Base-by-base conservation (phyloP, 1,139 yeast species). In the Geotrichum carabidarum region DNA sequence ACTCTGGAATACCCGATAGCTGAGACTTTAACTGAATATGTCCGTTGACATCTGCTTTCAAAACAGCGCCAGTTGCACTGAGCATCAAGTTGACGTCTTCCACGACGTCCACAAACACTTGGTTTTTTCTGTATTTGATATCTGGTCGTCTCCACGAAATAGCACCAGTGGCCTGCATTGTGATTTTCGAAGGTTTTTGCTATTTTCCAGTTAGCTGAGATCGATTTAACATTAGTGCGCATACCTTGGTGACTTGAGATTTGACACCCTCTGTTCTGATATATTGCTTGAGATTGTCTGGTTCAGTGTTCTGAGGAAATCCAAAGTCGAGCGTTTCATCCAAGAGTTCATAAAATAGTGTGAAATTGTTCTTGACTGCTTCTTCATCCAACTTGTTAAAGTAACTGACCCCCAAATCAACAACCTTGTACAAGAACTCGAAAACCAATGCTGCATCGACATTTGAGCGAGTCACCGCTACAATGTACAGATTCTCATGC, bases 381-480 rank as follows among this genome's bases (percentile, higher is more conserved):
- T 66, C 67, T 58, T 80, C 84, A 54, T 72, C 74, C 48, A 80
- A 65, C 44, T 66, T 68, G 57, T 72, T 74, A 57, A 73, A 70
- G 59, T 71, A 71, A 37, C 71, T 62, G 41, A 61, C 62, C 35
- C 73, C 73, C 27, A 74, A 60, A 12, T 71, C 69, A 52, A 81
- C 78, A 36, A 90, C 72, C 58, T 80, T 79, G 70, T 82, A 82
- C 34, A 91, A 72, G 65, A 86, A 88, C 71, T 93, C 97, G 67
- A 90, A 79, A 1, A 91, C 80, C 14, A 82, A 72, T 0, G 91
- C 82, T 51, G 94, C 90, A 67, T 93, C 97, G 45, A 85, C 89
- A 68, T 93, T 93, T 48, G 91, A 84, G 59, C 98, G 78, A 0
- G 95, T 81, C 17, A 91, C 93, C 0, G 91, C 95, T 14, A 91